These are phyloP conservation scores for Hortaea sp. DNA, from an alignment of 2,329 filamentous ascomycete genomes.

Conservation along the genomic window DNA sequence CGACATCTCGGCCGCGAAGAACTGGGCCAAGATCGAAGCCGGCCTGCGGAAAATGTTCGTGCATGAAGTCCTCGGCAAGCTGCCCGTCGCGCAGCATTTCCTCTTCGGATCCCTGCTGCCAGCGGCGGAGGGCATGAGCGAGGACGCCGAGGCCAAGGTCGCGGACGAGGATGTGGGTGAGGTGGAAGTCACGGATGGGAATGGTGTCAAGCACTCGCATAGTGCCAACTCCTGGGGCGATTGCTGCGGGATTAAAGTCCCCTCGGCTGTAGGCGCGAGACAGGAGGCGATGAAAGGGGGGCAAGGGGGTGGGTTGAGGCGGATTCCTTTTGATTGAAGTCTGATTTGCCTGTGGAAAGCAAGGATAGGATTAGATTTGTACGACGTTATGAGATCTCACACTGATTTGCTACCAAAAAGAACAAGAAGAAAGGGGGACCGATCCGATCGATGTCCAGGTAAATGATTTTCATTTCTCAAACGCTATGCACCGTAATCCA, in stretches of 20 bases:
- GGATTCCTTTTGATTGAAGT: constrained; percentile 68
- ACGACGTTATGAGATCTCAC: too few species aligned
- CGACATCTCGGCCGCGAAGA: constrained; percentile 84
- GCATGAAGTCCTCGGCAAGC: constrained; percentile 80
- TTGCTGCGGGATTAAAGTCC: constrained; percentile 96
- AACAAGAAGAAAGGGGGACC: too few species aligned
- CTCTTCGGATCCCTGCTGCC: constrained; percentile 80
- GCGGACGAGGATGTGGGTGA: constrained; percentile 43
- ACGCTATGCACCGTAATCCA: too few species aligned
- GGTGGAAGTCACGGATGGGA: constrained; percentile 51
- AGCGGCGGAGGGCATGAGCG: constrained; percentile 71
- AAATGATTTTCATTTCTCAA: too few species aligned
- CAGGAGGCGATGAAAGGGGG: constrained; percentile 74
- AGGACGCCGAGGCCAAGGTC: constrained; percentile 44
- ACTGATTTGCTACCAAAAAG: too few species aligned
- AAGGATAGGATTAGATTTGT: too few species aligned
- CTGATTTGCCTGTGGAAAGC: too few species aligned
- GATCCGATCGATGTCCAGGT: too few species aligned
- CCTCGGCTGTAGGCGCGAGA: constrained; percentile 82
- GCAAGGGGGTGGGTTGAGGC: constrained; percentile 53
- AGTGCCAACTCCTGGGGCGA: constrained; percentile 70
- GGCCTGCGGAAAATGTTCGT: constrained; percentile 98
- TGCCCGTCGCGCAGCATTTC: constrained; percentile 98
- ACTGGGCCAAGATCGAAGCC: constrained; percentile 83
- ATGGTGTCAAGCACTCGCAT: constrained; percentile 51